These are phyloP conservation scores for Panicum virgatum DNA, from an alignment of 202 grass and related monocot genomes.

Conservation along the genomic window DNA sequence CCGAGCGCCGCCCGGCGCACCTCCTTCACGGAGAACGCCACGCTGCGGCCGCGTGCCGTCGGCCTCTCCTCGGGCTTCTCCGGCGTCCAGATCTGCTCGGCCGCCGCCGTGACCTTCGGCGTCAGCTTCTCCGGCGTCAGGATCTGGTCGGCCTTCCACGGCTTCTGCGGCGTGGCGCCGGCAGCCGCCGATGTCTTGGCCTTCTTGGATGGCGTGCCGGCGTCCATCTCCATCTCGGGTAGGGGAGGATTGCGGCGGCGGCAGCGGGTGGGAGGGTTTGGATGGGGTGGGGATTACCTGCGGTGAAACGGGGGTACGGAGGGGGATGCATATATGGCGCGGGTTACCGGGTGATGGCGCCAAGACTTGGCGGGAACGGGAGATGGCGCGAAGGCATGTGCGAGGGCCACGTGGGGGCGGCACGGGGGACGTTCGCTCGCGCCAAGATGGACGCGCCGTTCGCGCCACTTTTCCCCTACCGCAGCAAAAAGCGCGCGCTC, in stretches of 20 bases:
- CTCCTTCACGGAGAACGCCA: constrained; percentile 70
- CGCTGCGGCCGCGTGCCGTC: constrained; percentile 25
- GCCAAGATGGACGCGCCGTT: constrained; percentile 14
- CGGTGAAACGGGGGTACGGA: background rate
- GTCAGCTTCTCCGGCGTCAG: constrained; percentile 46
- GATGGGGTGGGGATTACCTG: background rate
- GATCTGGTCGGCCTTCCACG: constrained; percentile 19
- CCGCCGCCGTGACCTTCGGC: background rate
- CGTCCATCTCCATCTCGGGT: constrained; percentile 18
- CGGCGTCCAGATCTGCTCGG: constrained; percentile 42
- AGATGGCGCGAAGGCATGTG: background rate
- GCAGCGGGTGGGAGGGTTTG: background rate
- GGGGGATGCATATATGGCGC: background rate
- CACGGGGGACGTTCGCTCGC: background rate
- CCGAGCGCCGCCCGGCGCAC: constrained; percentile 42
- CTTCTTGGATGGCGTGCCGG: constrained; percentile 28
- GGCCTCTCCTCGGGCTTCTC: constrained; percentile 51
- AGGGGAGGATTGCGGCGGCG: background rate
- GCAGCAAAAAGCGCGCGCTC: background rate
- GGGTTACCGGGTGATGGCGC: constrained; percentile 3
- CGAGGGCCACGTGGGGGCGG: background rate
- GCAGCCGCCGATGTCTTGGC: background rate
- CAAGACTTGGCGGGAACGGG: constrained; percentile 1
- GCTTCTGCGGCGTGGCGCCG: background rate
- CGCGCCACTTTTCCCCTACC: constrained; percentile 3